Evolutionary conservation across 179 eudicot species (phyloP).

Genomic region (Pouteria campechiana): DNA sequence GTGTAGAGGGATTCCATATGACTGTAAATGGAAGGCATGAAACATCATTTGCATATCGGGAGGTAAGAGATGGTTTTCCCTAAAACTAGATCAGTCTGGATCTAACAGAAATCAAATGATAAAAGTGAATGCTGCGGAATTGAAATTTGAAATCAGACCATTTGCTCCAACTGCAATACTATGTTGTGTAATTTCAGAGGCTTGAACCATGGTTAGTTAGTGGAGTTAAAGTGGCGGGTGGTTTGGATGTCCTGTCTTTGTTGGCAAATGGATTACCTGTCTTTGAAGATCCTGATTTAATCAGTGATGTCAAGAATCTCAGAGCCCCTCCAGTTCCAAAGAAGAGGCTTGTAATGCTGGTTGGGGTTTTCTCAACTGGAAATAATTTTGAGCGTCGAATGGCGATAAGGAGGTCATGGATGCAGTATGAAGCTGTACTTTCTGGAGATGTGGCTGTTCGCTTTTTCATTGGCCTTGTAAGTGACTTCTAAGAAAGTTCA

Average conservation of each 20-base stretch:
- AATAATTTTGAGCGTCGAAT: constrained; percentile 89
- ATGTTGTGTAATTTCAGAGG: constrained; percentile 44
- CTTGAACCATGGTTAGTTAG: constrained; percentile 88
- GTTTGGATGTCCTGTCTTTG: constrained; percentile 48
- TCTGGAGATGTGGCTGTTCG: constrained; percentile 78
- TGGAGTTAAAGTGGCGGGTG: constrained; percentile 61
- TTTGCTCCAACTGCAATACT: not conserved
- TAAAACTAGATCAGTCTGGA: too few species aligned
- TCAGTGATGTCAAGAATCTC: constrained; percentile 39
- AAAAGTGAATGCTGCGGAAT: not conserved
- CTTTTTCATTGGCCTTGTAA: constrained; percentile 85
- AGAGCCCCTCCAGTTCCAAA: constrained; percentile 50
- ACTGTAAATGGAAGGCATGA: constrained; percentile 95
- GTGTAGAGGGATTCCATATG: constrained; percentile 86
- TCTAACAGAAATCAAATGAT: not conserved
- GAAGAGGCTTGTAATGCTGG: constrained; percentile 44
- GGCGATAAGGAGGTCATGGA: constrained; percentile 97
- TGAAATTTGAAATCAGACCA: not conserved
- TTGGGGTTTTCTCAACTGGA: constrained; percentile 83
- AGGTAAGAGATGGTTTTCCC: constrained; percentile 31
- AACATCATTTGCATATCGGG: constrained; percentile 75
- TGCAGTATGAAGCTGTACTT: constrained; percentile 89
- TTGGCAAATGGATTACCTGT: constrained; percentile 81
- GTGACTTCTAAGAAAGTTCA: too few species aligned
- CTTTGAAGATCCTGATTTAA: constrained; percentile 50